Base-by-base conservation (phyloP, 495 filamentous ascomycete species). In the Chaetomium cochliodes region DNA sequence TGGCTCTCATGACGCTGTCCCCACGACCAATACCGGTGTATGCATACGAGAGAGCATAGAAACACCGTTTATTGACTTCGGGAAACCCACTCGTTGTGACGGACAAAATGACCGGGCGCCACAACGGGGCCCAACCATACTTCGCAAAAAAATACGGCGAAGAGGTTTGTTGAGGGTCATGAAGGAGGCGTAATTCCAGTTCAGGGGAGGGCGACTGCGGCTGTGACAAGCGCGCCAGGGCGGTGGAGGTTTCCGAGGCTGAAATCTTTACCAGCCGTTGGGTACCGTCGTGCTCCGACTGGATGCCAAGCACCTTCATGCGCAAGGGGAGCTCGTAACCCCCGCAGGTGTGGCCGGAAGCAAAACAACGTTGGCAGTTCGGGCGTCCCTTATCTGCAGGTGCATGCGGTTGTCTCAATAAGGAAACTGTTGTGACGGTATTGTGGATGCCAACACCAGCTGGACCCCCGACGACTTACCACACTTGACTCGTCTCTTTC, bases 41-140 rank as follows among this genome's bases (percentile, higher is more conserved):
- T 16, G 26, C 53, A 3, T 39, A 22, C 18, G 33, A 39, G 8
- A 56, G 39, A 18, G 53, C 53, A 3, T 22, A 8, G 33, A 56
- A 39, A 12, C 53, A 56, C 5, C 39, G 18, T 22, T n/a, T 37
- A n/a, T 41, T 56, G 9, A 56, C 20, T 3, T 25, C 30, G 33
- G 16, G 53, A 13, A 23, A 56, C 5, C 15, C 53, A 18, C 18
- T 30, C 6, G 20, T 39, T 0, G 28, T 39, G 22, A 50, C 47
- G 5, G 26, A 61, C 7, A 49, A n/a, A 5, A 65, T 33, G 7
- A 41, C 20, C 13, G 57, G 50, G 13, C 63, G 63, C 57, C 57
- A 65, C 25, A 65, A 65, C 2, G 63, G 63, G 23, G 63, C 63
- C 63, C 63, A 65, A 11, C 20, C 26, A 6, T 15, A 65, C 0